Evolutionary conservation across 2,329 filamentous ascomycete species (phyloP), one percentile per base, ranked within the genome.

Genomic region (Aspergillus sp.): DNA sequence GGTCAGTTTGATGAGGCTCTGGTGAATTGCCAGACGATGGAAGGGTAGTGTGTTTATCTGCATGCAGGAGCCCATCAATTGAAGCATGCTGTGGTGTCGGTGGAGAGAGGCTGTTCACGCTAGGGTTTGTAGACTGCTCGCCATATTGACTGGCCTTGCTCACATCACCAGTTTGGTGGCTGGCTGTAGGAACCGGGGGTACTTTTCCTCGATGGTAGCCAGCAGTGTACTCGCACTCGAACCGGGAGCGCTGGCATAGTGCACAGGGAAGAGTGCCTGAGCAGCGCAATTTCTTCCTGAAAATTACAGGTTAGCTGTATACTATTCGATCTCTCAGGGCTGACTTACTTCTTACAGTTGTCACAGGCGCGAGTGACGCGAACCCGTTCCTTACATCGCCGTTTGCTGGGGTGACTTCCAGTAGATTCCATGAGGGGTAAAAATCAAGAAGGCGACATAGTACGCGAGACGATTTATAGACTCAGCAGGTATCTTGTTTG

Each of bases 281-380:
- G 18, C 60, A 62, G 43, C 60, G 60, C 20, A 62, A 34, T 20
- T 62, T 62, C 24, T 60, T 62, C 22, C 60, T 60, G 41, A 12
- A 2, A n/a, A 32, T 17, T 5, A 2, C 2, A 20, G 20, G 17
- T 54, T 34, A 41, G 49, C 12, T 36, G 26, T 38, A 24, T 47
- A 15, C 5, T 34, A n/a, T n/a, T 11, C 5, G 4, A 12, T 30
- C 13, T n/a, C 20, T 6, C 2, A 3, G 17, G 8, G n/a, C 38
- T 30, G 12, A 43, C 49, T 30, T 51, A 53, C 60, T 41, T 60
- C 39, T 62, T 62, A 36, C 60, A 62, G 2, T 43, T 47, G 24
- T 62, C 60, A 30, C 60, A 62, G 13, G 60, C 60, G 18, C 60
- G 58, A 7, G 60, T 62, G 17, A 62, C 60, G 20, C 60, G 60